phyloP scores from a whole-genome alignment of 2,329 filamentous ascomycete species.

The Penicillium polonicum region DNA sequence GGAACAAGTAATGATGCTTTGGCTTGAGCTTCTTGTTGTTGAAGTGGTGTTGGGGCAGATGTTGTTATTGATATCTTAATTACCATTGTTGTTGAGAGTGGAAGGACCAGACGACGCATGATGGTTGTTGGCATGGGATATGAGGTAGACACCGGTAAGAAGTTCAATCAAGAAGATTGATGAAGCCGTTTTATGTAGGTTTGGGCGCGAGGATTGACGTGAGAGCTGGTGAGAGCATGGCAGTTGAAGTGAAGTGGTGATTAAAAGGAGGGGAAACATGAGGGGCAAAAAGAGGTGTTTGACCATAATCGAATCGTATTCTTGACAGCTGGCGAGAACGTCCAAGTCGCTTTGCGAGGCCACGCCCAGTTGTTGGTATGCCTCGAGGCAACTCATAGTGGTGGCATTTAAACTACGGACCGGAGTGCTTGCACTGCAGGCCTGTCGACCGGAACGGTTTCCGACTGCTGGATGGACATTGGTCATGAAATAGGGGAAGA shows the following conservation, averaged over 20 bases:
- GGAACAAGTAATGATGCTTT: background rate
- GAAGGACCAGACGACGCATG: background rate
- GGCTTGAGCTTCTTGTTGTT: background rate
- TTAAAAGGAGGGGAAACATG: background rate
- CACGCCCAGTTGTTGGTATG: no score
- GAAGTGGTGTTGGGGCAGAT: background rate
- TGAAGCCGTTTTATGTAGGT: background rate
- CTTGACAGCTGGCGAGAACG: background rate
- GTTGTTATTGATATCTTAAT: background rate
- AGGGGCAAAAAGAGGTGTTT: background rate
- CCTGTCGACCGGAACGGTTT: background rate
- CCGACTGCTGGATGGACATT: background rate
- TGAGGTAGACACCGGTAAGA: background rate
- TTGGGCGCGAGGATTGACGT: background rate
- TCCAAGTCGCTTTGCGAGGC: no score
- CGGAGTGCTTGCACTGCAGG: background rate
- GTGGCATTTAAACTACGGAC: no score
- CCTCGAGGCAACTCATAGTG: no score
- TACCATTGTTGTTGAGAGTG: background rate
- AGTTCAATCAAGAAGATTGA: background rate
- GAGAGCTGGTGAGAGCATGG: background rate
- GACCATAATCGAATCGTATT: background rate
- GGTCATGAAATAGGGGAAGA: background rate
- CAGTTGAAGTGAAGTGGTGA: no score
- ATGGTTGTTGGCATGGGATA: background rate